These are phyloP conservation scores for Leishmania arabica DNA, from an alignment of 208 protist genomes.

Conservation along the genomic window DNA sequence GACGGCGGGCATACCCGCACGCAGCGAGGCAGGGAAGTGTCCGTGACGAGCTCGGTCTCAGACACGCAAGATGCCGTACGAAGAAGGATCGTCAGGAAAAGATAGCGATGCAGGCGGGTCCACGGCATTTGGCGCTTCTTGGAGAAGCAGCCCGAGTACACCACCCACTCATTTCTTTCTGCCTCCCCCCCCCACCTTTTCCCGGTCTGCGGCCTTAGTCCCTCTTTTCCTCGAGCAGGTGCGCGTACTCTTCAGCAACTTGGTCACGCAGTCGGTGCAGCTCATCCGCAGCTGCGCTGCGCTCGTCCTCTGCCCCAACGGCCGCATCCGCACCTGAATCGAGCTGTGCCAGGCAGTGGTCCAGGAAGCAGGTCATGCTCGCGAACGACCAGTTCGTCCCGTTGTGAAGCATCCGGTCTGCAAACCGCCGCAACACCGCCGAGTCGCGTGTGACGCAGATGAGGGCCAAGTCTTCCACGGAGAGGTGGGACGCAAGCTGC, in stretches of 20 bases:
- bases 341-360: constrained; percentile 19
- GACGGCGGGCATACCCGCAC: neutral
- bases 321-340: neutral
- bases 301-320: constrained; percentile 7
- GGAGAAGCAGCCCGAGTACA: neutral
- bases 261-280: neutral
- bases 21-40: neutral
- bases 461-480: constrained; percentile 38
- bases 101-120: neutral
- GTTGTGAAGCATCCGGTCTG: constrained; percentile 57
- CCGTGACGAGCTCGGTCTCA: neutral
- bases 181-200: neutral
- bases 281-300: neutral
- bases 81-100: neutral
- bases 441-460: constrained; percentile 46
- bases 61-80: neutral
- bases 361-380: constrained; percentile 51
- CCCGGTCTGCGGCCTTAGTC: neutral
- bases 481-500: constrained; percentile 36
- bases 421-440: constrained; percentile 37
- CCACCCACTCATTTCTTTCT: neutral
- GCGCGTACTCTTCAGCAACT: constrained; percentile 1
- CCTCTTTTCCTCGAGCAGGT: constrained; percentile 4
- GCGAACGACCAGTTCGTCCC: constrained; percentile 74
- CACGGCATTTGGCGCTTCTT: neutral